Base-by-base conservation (phyloP, 2,329 filamentous ascomycete species). In the Aspergillus oerlinghausenensis region DNA sequence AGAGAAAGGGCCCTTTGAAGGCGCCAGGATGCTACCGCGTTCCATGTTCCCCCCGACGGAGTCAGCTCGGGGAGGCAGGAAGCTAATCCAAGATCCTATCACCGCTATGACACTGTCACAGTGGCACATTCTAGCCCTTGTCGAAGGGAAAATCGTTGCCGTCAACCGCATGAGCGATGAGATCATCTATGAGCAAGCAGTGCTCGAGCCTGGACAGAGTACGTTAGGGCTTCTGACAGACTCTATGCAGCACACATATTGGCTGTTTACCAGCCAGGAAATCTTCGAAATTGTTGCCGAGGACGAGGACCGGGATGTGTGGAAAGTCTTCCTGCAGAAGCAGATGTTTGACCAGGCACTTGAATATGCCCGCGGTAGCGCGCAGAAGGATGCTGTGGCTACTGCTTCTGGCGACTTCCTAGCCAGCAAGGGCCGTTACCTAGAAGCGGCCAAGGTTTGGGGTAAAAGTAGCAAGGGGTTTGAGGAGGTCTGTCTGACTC, bases 391-490 rank as follows among this genome's bases (percentile, higher is more conserved):
- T 73, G 89, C 88, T 5, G 90, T 99, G 11, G 90, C 94, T 0
- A 94, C 90, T 25, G 91, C 92, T 17, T 97, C 91, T 25, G 94
- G 94, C 21, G 94, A 99, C 71, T 87, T 91, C 67, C 79, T 99
- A 8, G 87, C 92, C 42, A 84, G 83, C 56, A 93, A 90, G 74
- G 89, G 90, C 3, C 86, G 89, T 53, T 97, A 87, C 72, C 76
- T 85, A 53, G 92, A 99, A 71, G 94, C 94, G 43, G 94, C 95
- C 0, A 84, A 85, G 9, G 85, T 97, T 2, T 97, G 96, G 71
- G 94, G 94, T 11, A 91, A 91, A 72, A 97, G 94, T 75, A 97
- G 90, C 70, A 97, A 97, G 77, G 87, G 91, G 0, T 99, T 99
- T 64, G 94, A 99, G 70, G 92, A 99, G 70, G 93, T 99, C 49